These are phyloP conservation scores for Hordeum vulgare DNA, from an alignment of 176 grass and related monocot genomes.

Conservation along the genomic window DNA sequence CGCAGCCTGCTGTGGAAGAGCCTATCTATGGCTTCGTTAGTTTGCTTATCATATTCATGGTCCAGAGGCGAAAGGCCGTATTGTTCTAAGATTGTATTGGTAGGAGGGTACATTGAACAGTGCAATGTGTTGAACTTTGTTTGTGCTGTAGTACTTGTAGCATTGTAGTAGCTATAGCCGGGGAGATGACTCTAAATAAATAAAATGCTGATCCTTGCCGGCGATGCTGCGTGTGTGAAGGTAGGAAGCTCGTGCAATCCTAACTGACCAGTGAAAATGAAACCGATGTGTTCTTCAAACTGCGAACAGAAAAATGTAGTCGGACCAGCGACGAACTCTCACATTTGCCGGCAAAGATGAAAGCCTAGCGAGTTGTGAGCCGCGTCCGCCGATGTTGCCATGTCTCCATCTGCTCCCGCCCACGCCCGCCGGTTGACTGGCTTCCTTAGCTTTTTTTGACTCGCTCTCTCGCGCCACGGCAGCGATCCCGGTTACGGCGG, in stretches of 20 bases:
- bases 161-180: neutral
- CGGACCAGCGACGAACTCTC: neutral
- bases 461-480: neutral
- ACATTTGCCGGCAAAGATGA: too few relatives aligned
- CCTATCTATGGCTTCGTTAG: conserved; percentile 13
- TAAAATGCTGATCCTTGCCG: neutral
- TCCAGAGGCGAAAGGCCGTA: neutral
- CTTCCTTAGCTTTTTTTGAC: neutral
- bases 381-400: too few relatives aligned
- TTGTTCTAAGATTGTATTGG: neutral
- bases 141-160: neutral
- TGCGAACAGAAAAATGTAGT: neutral
- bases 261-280: neutral
- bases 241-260: neutral
- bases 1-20: conserved; percentile 30
- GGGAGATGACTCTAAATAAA: neutral
- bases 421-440: neutral
- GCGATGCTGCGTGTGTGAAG: neutral
- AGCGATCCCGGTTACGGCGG: neutral
- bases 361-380: neutral
- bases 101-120: neutral
- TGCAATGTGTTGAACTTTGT: neutral
- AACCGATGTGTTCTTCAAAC: neutral
- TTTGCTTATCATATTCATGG: conserved; percentile 3
- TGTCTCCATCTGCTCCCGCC: neutral